A percentile compares a stretch with the other conserved stretches of the same genome.
Evolutionary conservation across 768 basidiomycete species (phyloP).

Genomic region (Mycena amicta): DNA sequence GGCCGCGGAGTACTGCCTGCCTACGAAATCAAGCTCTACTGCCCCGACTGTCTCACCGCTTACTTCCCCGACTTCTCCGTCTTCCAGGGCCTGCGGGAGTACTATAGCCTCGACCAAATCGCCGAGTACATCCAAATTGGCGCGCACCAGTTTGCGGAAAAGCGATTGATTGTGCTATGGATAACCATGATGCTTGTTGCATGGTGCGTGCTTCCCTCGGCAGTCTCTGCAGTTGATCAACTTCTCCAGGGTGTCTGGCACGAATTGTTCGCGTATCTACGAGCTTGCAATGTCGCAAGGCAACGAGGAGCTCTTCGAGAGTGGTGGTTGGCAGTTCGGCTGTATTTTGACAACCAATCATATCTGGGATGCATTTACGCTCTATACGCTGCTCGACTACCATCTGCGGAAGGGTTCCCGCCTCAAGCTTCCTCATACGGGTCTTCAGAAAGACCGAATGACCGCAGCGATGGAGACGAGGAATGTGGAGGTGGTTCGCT

Average conservation of each 20-base stretch:
- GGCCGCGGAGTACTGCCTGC: constrained; percentile 27
- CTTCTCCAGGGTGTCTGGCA: constrained; percentile 20
- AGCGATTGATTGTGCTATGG: constrained; percentile 17
- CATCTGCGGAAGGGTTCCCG: not conserved
- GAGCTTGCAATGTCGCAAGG: constrained; percentile 17
- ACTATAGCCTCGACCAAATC: constrained; percentile 19
- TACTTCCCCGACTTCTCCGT: constrained; percentile 29
- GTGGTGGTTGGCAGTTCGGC: constrained; percentile 24
- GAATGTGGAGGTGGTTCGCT: constrained; percentile 25
- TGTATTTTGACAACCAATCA: constrained; percentile 26
- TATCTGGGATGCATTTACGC: constrained; percentile 35
- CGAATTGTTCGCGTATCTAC: constrained; percentile 21
- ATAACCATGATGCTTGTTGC: constrained; percentile 24
- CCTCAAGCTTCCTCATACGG: constrained; percentile 28
- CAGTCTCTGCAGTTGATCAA: not conserved
- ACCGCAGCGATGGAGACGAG: constrained; percentile 27
- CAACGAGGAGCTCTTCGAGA: constrained; percentile 2
- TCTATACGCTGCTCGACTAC: constrained; percentile 30
- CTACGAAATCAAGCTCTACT: constrained; percentile 25
- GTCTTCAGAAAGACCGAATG: constrained; percentile 29
- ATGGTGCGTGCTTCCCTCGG: no score
- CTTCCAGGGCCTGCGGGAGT: constrained; percentile 16
- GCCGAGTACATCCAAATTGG: constrained; percentile 27
- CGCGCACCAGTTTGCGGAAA: constrained; percentile 31
- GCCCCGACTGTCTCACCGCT: constrained; percentile 23